Percentiles rank a stretch among this genome's conserved stretches.
Conservation (phyloP, 2,329 filamentous ascomycete species). For the Xylaria sp. region DNA sequence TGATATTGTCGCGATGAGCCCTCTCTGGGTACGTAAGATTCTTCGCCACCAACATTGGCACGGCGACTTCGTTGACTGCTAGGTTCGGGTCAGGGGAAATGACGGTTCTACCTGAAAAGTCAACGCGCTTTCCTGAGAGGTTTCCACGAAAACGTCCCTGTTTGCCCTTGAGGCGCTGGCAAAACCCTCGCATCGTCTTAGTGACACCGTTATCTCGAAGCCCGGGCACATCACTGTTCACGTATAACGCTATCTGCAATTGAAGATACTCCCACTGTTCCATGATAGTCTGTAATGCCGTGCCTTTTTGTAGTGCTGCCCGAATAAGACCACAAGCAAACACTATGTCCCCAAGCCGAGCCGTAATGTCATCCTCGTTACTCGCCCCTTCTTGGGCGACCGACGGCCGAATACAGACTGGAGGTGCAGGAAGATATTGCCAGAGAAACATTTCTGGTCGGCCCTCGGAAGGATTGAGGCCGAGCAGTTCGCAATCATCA, state of each 20-base stretch:
- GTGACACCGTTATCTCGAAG: slow-evolving; percentile 87
- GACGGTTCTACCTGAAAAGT: slow-evolving; percentile 96
- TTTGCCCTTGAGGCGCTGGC: slow-evolving; percentile 94
- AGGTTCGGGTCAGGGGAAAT: slow-evolving; percentile 97
- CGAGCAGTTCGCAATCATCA: slow-evolving; percentile 87
- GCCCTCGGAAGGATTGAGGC: slow-evolving; percentile 83
- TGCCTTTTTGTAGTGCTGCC: slow-evolving; percentile 80
- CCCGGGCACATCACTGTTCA: slow-evolving; percentile 94
- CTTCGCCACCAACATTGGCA: slow-evolving; percentile 90
- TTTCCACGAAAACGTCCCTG: slow-evolving; percentile 97
- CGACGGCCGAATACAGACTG: slow-evolving; percentile 91
- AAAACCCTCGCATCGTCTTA: slow-evolving; percentile 90
- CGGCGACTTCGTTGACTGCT: slow-evolving; percentile 89
- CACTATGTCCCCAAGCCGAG: slow-evolving; percentile 95
- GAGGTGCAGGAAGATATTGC: slow-evolving; percentile 93
- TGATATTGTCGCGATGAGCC: slow-evolving; percentile 82
- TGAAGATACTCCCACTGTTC: slow-evolving; percentile 99
- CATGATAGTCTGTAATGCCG: slow-evolving; percentile 87
- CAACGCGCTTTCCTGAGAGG: slow-evolving; percentile 95
- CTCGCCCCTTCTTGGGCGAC: slow-evolving; percentile 92
- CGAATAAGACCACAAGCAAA: slow-evolving; percentile 89
- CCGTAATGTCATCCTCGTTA: slow-evolving; percentile 95
- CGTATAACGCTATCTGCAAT: slow-evolving; percentile 94
- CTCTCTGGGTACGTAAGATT: slow-evolving; percentile 95
- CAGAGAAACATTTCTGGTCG: slow-evolving; percentile 97